These are phyloP conservation scores for Casuarina glauca DNA, from an alignment of 306 rosid genomes.

Conservation along the genomic window DNA sequence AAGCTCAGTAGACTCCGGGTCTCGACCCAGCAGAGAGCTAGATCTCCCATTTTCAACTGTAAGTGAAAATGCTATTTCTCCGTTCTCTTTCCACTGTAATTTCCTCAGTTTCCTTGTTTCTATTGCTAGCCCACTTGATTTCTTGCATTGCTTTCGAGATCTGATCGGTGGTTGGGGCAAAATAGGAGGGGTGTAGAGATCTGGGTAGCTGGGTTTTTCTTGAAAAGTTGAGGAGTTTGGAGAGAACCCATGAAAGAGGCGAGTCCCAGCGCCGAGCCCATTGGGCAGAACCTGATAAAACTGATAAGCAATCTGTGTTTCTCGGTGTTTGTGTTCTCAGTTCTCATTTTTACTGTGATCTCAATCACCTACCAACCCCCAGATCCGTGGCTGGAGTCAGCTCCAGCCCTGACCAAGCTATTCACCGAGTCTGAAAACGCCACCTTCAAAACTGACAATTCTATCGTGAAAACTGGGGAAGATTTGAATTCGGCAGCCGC, in stretches of 20 bases:
- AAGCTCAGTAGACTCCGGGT: background rate
- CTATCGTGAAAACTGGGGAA: constrained; percentile 82
- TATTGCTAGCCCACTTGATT: background rate
- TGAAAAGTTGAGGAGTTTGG: background rate
- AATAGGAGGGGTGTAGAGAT: background rate
- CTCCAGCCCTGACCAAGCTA: constrained; percentile 86
- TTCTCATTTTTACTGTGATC: constrained; percentile 79
- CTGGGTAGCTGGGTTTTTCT: background rate
- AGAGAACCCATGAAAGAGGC: constrained; percentile 63
- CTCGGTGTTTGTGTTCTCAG: constrained; percentile 81
- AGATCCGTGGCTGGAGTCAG: constrained; percentile 94
- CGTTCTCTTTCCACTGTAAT: background rate
- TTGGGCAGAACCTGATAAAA: constrained; percentile 83
- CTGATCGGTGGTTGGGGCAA: background rate
- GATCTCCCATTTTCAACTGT: constrained; percentile 5
- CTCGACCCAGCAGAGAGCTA: background rate
- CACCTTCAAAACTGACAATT: constrained; percentile 74
- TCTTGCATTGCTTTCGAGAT: constrained; percentile 5
- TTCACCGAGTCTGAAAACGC: constrained; percentile 78
- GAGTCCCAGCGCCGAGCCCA: constrained; percentile 59
- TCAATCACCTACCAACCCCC: constrained; percentile 98
- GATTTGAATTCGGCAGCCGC: constrained; percentile 49
- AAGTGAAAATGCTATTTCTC: background rate
- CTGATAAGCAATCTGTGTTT: constrained; percentile 86
- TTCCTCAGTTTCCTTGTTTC: background rate